Percentiles rank a stretch among this genome's conserved stretches.
These are phyloP conservation scores for Coemansia umbellata DNA, from an alignment of 192 early-diverging fungal genomes.

Conservation along the genomic window DNA sequence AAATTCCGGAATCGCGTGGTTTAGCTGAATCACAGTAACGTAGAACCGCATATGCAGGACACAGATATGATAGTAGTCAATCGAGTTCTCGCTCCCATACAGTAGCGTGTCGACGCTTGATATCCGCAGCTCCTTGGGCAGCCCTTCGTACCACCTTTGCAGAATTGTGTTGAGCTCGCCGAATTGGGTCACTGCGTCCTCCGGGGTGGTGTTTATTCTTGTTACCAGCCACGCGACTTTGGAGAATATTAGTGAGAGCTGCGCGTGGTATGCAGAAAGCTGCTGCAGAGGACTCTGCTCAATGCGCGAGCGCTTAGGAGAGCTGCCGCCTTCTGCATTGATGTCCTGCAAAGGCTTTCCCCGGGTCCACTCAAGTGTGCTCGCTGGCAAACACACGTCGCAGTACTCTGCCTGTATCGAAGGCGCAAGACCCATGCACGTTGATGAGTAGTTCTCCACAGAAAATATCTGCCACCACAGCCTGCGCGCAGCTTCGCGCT, in stretches of 20 bases:
- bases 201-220: constrained; percentile 20
- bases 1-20: constrained; percentile 50
- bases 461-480: constrained; percentile 51
- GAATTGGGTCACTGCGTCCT: constrained; percentile 43
- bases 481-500: constrained; percentile 48
- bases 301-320: constrained; percentile 23
- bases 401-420: constrained; percentile 52
- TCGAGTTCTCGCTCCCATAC: constrained; percentile 26
- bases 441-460: constrained; percentile 50
- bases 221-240: constrained; percentile 53
- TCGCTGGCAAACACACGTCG: constrained; percentile 41
- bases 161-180: constrained; percentile 47
- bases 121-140: constrained; percentile 47
- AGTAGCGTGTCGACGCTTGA: constrained; percentile 39
- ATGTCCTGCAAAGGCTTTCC: constrained; percentile 9
- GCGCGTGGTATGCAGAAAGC: constrained; percentile 45
- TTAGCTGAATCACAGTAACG: constrained; percentile 46
- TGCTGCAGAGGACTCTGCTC: constrained; percentile 28
- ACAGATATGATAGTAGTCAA: constrained; percentile 42
- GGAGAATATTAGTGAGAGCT: constrained; percentile 51
- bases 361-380: constrained; percentile 36
- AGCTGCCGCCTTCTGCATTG: not conserved
- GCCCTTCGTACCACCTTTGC: constrained; percentile 50
- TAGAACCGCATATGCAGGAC: constrained; percentile 48
- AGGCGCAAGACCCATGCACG: constrained; percentile 45